Percentiles rank a stretch among this genome's conserved stretches.
Evolutionary conservation across 140 eudicot genomes (phyloP).

Genomic region (Anethum foeniculum): DNA sequence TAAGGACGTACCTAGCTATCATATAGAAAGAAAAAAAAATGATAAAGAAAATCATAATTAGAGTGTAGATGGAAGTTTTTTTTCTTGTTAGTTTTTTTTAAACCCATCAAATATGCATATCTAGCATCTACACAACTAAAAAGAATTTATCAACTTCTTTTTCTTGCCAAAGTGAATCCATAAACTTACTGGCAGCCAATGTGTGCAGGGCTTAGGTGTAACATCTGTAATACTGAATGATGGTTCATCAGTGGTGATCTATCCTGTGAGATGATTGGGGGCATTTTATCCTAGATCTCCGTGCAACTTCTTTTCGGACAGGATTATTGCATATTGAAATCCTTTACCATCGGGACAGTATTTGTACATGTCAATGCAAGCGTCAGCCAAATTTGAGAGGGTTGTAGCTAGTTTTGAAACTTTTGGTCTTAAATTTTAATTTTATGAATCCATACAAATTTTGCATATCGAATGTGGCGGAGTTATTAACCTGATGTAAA

Average conservation of each 20-base stretch:
- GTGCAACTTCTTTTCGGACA: neutral
- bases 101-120: neutral
- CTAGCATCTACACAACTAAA: neutral
- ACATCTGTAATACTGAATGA: slow-evolving; percentile 2
- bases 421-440: slow-evolving; percentile 29
- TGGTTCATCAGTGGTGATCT: neutral
- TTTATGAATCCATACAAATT: slow-evolving; percentile 25
- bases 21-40: neutral
- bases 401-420: slow-evolving; percentile 26
- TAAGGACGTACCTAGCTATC: neutral
- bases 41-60: neutral
- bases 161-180: neutral
- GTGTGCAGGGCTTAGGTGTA: slow-evolving; percentile 2
- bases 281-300: neutral
- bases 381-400: slow-evolving; percentile 16
- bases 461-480: slow-evolving; percentile 31
- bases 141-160: neutral
- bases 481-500: slow-evolving; percentile 7
- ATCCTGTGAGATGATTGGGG: neutral
- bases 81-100: neutral
- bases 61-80: neutral
- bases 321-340: neutral
- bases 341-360: neutral
- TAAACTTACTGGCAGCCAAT: slow-evolving; percentile 10
- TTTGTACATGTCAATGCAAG: slow-evolving; percentile 12